A percentile compares a stretch with the other conserved stretches of the same genome.
These are phyloP conservation scores for Cyclocybe cylindracea DNA, from an alignment of 768 basidiomycete genomes.

Conservation along the genomic window DNA sequence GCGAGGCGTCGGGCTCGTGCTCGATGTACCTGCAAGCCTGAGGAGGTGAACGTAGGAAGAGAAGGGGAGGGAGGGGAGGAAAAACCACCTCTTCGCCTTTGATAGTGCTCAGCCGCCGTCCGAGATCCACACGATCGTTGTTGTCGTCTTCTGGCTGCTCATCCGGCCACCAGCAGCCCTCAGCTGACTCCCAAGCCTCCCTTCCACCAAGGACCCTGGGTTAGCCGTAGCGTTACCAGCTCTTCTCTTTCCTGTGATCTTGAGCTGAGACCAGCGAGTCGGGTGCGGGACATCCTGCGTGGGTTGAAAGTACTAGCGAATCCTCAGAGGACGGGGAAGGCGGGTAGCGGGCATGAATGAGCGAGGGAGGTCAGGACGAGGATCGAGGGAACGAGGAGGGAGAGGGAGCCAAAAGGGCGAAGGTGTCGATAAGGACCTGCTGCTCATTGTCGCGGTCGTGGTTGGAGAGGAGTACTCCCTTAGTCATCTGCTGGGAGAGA, in stretches of 20 bases:
- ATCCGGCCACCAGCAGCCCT: constrained; percentile 97
- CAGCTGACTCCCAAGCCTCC: constrained; percentile 96
- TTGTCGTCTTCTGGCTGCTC: constrained; percentile 94
- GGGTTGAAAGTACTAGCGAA: constrained; percentile 37
- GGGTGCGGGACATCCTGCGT: constrained; percentile 33
- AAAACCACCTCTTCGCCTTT: constrained; percentile 90
- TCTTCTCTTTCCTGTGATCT: constrained; percentile 15
- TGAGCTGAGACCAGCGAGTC: constrained; percentile 25
- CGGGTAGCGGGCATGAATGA: constrained; percentile 36
- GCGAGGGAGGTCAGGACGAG: too few species aligned
- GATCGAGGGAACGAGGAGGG: constrained; percentile 32
- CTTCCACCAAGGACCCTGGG: constrained; percentile 87
- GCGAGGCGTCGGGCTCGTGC: constrained; percentile 80
- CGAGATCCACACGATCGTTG: constrained; percentile 93
- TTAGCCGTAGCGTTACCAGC: constrained; percentile 71
- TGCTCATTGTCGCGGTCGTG: constrained; percentile 19
- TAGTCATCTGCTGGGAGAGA: constrained; percentile 10
- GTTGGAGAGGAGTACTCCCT: constrained; percentile 25
- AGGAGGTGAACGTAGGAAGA: neutral
- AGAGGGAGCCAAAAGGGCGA: constrained; percentile 38
- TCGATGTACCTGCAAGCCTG: constrained; percentile 86
- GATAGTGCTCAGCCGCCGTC: constrained; percentile 87
- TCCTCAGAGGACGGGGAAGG: constrained; percentile 33
- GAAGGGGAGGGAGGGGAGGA: neutral
- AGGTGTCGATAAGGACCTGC: constrained; percentile 38